Evolutionary conservation across 2,329 filamentous ascomycete genomes (phyloP).

Genomic region (Pyricularia pennisetigena): DNA sequence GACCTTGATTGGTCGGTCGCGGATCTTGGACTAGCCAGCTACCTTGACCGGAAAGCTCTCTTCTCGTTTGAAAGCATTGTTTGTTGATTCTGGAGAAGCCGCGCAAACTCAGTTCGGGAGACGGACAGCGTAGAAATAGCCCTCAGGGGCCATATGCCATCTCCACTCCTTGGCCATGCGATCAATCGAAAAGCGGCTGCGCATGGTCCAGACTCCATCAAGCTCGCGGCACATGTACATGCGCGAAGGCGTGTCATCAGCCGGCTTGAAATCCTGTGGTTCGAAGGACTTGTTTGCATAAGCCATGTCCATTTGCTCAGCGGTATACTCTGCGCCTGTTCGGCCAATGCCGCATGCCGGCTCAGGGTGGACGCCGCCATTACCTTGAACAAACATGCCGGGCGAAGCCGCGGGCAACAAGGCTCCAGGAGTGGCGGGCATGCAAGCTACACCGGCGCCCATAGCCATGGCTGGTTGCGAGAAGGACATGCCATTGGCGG

Average conservation of each 20-base stretch:
- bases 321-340: conserved; percentile 35
- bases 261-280: conserved; percentile 53
- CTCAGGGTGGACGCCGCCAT: conserved; percentile 29
- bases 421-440: conserved; percentile 7
- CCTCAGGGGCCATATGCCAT: conserved; percentile 49
- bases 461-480: conserved; percentile 7
- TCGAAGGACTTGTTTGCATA: conserved; percentile 39
- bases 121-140: conserved; percentile 52
- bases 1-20: not conserved
- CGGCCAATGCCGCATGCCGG: conserved; percentile 39
- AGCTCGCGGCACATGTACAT: conserved; percentile 53
- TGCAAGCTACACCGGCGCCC: not conserved
- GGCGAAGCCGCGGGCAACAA: conserved; percentile 9
- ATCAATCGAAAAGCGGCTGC: conserved; percentile 51
- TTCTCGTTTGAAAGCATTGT: not conserved
- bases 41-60: not conserved
- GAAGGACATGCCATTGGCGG: conserved; percentile 7
- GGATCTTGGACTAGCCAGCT: not conserved
- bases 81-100: not conserved
- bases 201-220: conserved; percentile 49
- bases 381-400: conserved; percentile 28
- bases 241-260: conserved; percentile 47
- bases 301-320: conserved; percentile 39
- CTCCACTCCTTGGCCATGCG: conserved; percentile 38
- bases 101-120: conserved; percentile 26